A percentile compares a stretch with the other conserved stretches of the same genome.
These are phyloP conservation scores for Xerocomus potaroensis DNA, from an alignment of 768 basidiomycete genomes.

Conservation along the genomic window DNA sequence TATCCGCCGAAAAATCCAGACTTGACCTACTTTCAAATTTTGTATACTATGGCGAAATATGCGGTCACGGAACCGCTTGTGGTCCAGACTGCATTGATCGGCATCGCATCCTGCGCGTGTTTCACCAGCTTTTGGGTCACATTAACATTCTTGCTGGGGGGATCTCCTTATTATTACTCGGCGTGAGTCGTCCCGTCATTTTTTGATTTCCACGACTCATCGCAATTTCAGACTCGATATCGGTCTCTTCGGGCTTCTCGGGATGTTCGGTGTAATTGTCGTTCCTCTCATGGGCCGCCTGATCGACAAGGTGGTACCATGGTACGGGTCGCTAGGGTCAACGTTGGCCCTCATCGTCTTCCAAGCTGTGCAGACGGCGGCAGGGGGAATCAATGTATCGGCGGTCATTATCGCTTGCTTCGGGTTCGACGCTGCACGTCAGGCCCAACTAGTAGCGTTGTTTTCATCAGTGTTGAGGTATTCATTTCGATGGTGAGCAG, in stretches of 20 bases:
- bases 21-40: constrained; percentile 33
- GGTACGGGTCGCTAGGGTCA: constrained; percentile 67
- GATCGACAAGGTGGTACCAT: constrained; percentile 70
- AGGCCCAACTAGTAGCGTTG: constrained; percentile 67
- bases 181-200: constrained; percentile 21
- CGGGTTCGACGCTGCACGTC: constrained; percentile 75
- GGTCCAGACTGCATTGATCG: constrained; percentile 32
- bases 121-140: constrained; percentile 38
- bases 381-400: constrained; percentile 64
- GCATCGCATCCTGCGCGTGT: constrained; percentile 27
- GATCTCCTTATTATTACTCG: constrained; percentile 36
- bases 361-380: constrained; percentile 62
- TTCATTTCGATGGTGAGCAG: neutral
- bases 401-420: constrained; percentile 66
- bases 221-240: constrained; percentile 59
- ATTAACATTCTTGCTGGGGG: constrained; percentile 44
- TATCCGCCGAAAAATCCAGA: constrained; percentile 36
- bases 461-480: constrained; percentile 56
- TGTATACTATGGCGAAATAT: constrained; percentile 38
- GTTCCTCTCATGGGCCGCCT: constrained; percentile 66
- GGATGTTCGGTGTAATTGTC: constrained; percentile 63
- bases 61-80: constrained; percentile 39
- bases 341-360: constrained; percentile 47
- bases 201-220: too few species aligned
- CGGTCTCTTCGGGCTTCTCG: constrained; percentile 72